phyloP scores from a whole-genome alignment of 208 protist genomes.

The Lotmaria passim region DNA sequence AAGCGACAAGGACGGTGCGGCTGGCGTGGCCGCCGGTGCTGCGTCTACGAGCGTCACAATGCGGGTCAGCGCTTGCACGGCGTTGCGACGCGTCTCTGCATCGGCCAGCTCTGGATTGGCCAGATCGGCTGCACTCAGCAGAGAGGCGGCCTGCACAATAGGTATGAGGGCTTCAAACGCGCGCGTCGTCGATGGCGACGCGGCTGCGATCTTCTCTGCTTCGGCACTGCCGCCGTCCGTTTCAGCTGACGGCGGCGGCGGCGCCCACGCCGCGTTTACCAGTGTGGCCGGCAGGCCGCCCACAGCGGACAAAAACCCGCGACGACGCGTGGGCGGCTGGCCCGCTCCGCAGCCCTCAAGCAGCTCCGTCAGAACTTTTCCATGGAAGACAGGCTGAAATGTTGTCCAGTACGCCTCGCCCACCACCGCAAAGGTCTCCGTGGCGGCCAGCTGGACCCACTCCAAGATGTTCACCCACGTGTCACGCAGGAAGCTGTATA shows the following conservation, averaged over 20 bases:
- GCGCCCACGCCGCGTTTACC: constrained; percentile 38
- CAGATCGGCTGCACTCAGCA: constrained; percentile 35
- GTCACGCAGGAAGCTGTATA: constrained; percentile 89
- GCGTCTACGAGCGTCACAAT: constrained; percentile 43
- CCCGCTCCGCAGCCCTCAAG: constrained; percentile 39
- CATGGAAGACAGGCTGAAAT: constrained; percentile 73
- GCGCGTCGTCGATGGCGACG: background rate
- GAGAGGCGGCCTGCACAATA: constrained; percentile 24
- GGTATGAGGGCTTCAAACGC: constrained; percentile 22
- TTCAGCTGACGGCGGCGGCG: constrained; percentile 11
- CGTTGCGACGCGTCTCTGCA: constrained; percentile 92
- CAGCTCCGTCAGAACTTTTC: constrained; percentile 75
- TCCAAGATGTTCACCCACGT: constrained; percentile 88
- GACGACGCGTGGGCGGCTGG: constrained; percentile 64
- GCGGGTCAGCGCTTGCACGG: constrained; percentile 62
- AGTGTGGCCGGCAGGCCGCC: constrained; percentile 71
- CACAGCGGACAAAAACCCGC: constrained; percentile 86
- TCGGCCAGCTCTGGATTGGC: constrained; percentile 76
- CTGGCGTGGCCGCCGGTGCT: too few relatives aligned
- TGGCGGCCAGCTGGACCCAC: constrained; percentile 78
- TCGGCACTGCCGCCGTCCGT: constrained; percentile 4
- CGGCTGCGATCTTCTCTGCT: background rate
- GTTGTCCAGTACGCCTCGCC: constrained; percentile 66
- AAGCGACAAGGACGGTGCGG: constrained; percentile 1
- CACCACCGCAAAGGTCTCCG: constrained; percentile 67